A percentile compares a stretch with the other conserved stretches of the same genome.
These are phyloP conservation scores for Malassezia yamatoensis DNA, from an alignment of 1,284 basidiomycete species.

Conservation along the genomic window DNA sequence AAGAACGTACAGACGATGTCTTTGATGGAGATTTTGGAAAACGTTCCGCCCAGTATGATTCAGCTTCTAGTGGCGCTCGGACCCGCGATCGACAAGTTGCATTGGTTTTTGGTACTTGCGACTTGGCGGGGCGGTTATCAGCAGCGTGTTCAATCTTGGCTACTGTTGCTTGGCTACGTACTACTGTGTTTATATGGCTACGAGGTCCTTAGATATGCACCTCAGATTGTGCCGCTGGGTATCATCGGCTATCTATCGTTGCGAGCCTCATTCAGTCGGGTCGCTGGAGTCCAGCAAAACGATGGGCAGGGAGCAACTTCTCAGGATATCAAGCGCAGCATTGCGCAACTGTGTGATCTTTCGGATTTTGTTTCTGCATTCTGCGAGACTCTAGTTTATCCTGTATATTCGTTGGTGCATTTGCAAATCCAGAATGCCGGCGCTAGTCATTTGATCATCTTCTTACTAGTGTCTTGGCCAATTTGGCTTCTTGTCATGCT, in stretches of 20 bases:
- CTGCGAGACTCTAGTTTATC: conserved; percentile 23
- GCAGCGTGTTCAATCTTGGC: conserved; percentile 26
- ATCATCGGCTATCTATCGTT: conserved; percentile 29
- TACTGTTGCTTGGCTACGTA: conserved; percentile 37
- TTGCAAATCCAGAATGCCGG: conserved; percentile 27
- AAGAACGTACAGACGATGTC: conserved; percentile 1
- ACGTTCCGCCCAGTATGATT: conserved; percentile 26
- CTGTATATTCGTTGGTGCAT: conserved; percentile 23
- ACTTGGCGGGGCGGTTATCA: conserved; percentile 39
- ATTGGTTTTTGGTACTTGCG: conserved; percentile 31
- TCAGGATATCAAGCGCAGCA: conserved; percentile 26
- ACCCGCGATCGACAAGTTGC: conserved; percentile 26
- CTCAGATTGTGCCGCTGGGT: conserved; percentile 30
- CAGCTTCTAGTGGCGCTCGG: conserved; percentile 24
- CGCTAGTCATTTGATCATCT: conserved; percentile 28
- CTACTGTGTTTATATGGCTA: conserved; percentile 39
- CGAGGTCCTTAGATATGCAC: conserved; percentile 38
- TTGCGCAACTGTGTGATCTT: conserved; percentile 35
- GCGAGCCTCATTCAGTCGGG: conserved; percentile 21
- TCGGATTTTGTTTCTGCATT: conserved; percentile 37
- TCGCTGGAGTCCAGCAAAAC: conserved; percentile 17
- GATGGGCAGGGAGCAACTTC: conserved; percentile 18
- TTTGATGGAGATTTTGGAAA: conserved; percentile 27
- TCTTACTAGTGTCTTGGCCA: conserved; percentile 41
- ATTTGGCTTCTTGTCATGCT: conserved; percentile 38